These are phyloP conservation scores for Nigrospora osmanthi DNA, from an alignment of 2,329 filamentous ascomycete genomes.

Conservation along the genomic window DNA sequence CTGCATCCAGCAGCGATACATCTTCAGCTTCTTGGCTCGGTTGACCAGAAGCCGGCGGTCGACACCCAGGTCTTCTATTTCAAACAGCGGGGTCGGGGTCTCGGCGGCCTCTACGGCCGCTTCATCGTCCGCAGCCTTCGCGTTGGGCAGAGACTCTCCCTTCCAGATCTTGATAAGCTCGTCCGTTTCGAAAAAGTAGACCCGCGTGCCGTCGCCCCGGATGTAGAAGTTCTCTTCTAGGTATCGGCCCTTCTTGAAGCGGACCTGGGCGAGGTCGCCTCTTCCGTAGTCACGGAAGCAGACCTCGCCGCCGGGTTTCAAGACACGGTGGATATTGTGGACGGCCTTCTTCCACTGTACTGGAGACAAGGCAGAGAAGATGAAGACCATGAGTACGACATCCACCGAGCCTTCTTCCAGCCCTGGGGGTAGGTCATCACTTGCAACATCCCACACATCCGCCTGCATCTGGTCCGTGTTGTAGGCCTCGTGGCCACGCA, in stretches of 20 bases:
- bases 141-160: constrained; percentile 12
- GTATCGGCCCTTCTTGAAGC: constrained; percentile 92
- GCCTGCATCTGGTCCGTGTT: constrained; percentile 66
- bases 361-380: constrained; percentile 87
- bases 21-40: constrained; percentile 82
- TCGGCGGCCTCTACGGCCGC: constrained; percentile 6
- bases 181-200: constrained; percentile 93
- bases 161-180: constrained; percentile 77
- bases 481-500: constrained; percentile 74
- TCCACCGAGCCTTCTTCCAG: constrained; percentile 76
- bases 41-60: constrained; percentile 91
- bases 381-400: constrained; percentile 90
- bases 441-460: constrained; percentile 89
- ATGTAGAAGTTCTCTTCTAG: constrained; percentile 97
- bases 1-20: constrained; percentile 97
- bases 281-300: constrained; percentile 95
- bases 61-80: constrained; percentile 70
- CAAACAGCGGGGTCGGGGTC: constrained; percentile 41
- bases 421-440: constrained; percentile 65
- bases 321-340: constrained; percentile 68
- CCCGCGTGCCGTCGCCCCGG: constrained; percentile 86
- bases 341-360: constrained; percentile 78
- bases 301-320: constrained; percentile 90
- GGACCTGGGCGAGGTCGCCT: constrained; percentile 90
- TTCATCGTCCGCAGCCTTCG: constrained; percentile 15